Evolutionary conservation across 1,139 yeast species (phyloP), one percentile per base, ranked within the genome.

Genomic region (Debaryomyces nepalensis): DNA sequence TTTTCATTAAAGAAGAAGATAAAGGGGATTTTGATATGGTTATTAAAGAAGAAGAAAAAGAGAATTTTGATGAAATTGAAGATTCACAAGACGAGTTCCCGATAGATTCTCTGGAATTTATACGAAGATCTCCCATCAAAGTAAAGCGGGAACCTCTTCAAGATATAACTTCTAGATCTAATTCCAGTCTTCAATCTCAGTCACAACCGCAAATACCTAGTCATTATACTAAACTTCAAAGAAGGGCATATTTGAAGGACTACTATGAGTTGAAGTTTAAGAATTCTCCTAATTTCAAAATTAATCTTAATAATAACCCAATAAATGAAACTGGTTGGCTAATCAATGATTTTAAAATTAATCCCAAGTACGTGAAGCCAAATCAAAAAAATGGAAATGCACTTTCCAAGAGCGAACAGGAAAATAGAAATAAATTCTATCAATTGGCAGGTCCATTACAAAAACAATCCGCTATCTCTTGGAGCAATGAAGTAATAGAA

Each of bases 301-400:
- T 72, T 18, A 55, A 65, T 42, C 52, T 72, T n/a, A 37, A 42
- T 2, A 44, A 23, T 1, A 61, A 66, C 41, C 70, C 70, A 5
- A 61, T 64, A 12, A 59, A 60, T 18, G 52, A 52, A 33, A 50
- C 43, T 27, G 46, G 55, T 18, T 77, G 82, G 82, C 64, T 67
- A 10, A 54, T 70, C 10, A 66, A 66, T 27, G 84, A 79, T 53
- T 79, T 79, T 54, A 64, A 64, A 38, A 66, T 66, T 3, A 75
- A 76, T 45, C 70, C 70, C 2, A 37, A 45, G 9, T 61, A 58
- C 46, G 41, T 39, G 10, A 53, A 51, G 19, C 54, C 56, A 18
- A 49, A 49, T 26, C 57, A 63, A 41, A 50, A 58, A 35, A 51
- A 64, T 22, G 47, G 53, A 38, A 24, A 58, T 40, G 63, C 71